Evolutionary conservation across 2,329 filamentous ascomycete genomes (phyloP).

Genomic region (Aspergillus sp.): DNA sequence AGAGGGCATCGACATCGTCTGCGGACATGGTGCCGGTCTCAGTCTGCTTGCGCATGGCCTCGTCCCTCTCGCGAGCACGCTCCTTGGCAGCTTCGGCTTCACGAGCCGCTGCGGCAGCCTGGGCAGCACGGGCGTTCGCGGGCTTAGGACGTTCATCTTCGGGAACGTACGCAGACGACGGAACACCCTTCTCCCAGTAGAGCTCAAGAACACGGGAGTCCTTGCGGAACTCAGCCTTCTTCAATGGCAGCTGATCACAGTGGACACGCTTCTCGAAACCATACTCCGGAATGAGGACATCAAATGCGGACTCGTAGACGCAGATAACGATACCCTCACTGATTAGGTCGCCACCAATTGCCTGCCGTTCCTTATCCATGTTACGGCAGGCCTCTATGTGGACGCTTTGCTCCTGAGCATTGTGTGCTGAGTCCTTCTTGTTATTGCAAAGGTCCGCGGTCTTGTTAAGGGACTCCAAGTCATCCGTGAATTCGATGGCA

Average conservation of each 20-base stretch:
- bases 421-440: constrained; percentile 97
- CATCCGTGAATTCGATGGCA: constrained; percentile 77
- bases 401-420: constrained; percentile 95
- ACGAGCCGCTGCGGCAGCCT: constrained; percentile 67
- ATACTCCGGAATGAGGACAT: constrained; percentile 95
- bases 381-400: constrained; percentile 95
- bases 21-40: constrained; percentile 92
- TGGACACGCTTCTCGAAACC: constrained; percentile 99
- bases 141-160: constrained; percentile 94
- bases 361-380: constrained; percentile 87
- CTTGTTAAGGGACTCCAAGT: constrained; percentile 81
- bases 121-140: constrained; percentile 64
- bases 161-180: constrained; percentile 89
- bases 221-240: constrained; percentile 99
- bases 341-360: constrained; percentile 83
- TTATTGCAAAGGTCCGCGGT: constrained; percentile 94
- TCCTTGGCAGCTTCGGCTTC: constrained; percentile 78
- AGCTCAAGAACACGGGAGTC: constrained; percentile 89
- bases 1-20: constrained; percentile 89
- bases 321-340: constrained; percentile 93
- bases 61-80: constrained; percentile 77
- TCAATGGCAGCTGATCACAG: constrained; percentile 90
- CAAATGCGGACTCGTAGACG: constrained; percentile 97
- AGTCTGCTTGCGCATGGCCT: constrained; percentile 85
- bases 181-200: constrained; percentile 99